Conservation (phyloP, 164 flowering plant genomes). For the Liriodendron chinense region DNA sequence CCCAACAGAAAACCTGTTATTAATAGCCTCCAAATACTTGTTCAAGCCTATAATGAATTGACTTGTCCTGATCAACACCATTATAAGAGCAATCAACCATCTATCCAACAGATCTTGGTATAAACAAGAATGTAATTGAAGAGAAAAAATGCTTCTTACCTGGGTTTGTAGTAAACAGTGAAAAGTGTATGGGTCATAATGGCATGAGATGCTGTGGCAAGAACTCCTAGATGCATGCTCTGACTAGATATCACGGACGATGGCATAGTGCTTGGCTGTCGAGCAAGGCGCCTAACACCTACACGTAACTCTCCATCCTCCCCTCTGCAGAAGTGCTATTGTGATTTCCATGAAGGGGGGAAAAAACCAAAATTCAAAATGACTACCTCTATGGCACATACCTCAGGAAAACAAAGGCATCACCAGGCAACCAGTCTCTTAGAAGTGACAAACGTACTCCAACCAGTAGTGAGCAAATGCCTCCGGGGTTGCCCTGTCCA, state of each 20-base stretch:
- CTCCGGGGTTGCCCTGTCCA: constrained; percentile 86
- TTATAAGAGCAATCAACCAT: neutral
- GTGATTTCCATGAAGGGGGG: neutral
- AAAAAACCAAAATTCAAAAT: neutral
- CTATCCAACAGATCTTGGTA: neutral
- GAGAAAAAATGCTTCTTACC: constrained; percentile 33
- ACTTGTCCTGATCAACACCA: constrained; percentile 53
- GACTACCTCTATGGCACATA: constrained; percentile 14
- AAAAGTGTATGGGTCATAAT: constrained; percentile 60
- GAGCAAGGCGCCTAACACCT: constrained; percentile 69
- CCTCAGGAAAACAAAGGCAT: constrained; percentile 93
- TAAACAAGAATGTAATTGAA: neutral
- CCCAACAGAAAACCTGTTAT: constrained; percentile 52
- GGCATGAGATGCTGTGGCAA: constrained; percentile 95
- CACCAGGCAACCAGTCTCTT: constrained; percentile 95
- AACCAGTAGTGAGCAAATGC: constrained; percentile 94
- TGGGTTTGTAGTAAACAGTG: constrained; percentile 83
- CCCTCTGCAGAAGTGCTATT: constrained; percentile 32
- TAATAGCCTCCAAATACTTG: constrained; percentile 65
- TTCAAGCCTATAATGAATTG: constrained; percentile 73
- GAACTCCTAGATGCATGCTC: constrained; percentile 85
- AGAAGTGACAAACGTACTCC: constrained; percentile 93
- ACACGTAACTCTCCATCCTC: constrained; percentile 79
- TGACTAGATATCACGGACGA: constrained; percentile 91
- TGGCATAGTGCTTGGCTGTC: constrained; percentile 76